Base-by-base conservation (phyloP, 2,329 filamentous ascomycete genomes). In the Colletotrichum phormii region DNA sequence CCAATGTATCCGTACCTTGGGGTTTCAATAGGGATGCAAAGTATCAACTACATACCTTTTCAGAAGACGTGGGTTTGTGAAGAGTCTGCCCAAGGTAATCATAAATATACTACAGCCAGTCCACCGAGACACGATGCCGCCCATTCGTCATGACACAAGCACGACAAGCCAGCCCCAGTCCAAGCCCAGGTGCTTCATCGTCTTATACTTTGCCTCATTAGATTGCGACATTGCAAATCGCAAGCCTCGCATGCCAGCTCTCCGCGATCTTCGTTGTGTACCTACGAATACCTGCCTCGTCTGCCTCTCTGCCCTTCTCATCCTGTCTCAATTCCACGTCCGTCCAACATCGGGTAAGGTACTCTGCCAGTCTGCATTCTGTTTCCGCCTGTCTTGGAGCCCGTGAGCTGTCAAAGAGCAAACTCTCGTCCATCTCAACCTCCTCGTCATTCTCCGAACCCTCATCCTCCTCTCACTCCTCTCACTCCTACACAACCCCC, bases 151-250 rank as follows among this genome's bases (percentile, higher is more conserved):
- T 62, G 65, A 18, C 37, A 55, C 66, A 35, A 46, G 62, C 37
- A 42, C 37, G 37, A 42, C 59, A 55, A 71, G 53, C 49, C 61
- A 60, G 37, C 67, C 53, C 31, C 51, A 64, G 33, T 35, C 31
- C 31, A n/a, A 46, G 58, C 24, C 22, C 61, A 59, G 35, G 33
- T 46, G 35, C 46, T n/a, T 49, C 49, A 31, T 22, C 67, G 29
- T 70, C 61, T 69, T 57, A 37, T 35, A 66, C 60, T 63, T 42
- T 42, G 24, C 62, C 58, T 65, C 42, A 49, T 49, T 70, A 70
- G 54, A 72, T 72, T 72, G 60, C 70, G 60, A 70, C 70, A 72
- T 72, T 69, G 70, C 70, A 69, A 65, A 72, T 65, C 66, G 49
- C 49, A 72, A 70, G 70, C 66, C 60, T 70, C 29, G 66, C 70